Base-by-base conservation (phyloP, 192 early-diverging fungal species). In the Backusella mclennaniae region DNA sequence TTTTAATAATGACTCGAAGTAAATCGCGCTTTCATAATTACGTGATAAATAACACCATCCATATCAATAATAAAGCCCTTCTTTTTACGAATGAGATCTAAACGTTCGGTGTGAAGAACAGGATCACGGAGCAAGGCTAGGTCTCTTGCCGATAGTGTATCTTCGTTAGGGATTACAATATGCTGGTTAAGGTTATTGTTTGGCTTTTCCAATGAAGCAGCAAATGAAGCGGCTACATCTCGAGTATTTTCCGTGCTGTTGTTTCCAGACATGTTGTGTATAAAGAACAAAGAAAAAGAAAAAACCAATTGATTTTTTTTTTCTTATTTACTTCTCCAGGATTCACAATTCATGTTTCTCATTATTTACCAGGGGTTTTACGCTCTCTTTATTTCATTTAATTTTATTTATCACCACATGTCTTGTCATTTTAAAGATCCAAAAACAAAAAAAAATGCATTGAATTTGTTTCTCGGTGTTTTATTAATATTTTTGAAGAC, bases 1-100 rank as follows among this genome's bases (percentile, higher is more conserved):
- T 39, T 15, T 44, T 44, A 44, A 44, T 15, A 44, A 1, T 5
- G 15, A 19, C 14, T 44, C 17, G 0, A 14, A 44, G 4, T 44
- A 38, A 23, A 63, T 29, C 53, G 1, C 9, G 12, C 6, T n/a
- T 49, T 49, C 6, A 49, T 14, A n/a, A 29, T 2, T 82, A 80
- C 83, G 17, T 89, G 86, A 67, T 87, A 90, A 71, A 89, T 87
- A 8, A 90, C 89, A 21, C 87, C 87, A 59, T 90, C 89, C 89
- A 89, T 89, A 77, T 90, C 89, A 77, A 81, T 82, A 41, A 90
- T 87, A 76, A 82, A 90, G 17, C 81, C 87, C 44, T 84, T 83
- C 76, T 90, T 85, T 33, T 39, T 17, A 33, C 84, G 81, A 69
- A 85, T 82, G 19, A 46, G 26, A 9, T 71, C 78, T 5, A 85